Base-by-base conservation (phyloP, 2,329 filamentous ascomycete species). In the Talaromyces sp. region DNA sequence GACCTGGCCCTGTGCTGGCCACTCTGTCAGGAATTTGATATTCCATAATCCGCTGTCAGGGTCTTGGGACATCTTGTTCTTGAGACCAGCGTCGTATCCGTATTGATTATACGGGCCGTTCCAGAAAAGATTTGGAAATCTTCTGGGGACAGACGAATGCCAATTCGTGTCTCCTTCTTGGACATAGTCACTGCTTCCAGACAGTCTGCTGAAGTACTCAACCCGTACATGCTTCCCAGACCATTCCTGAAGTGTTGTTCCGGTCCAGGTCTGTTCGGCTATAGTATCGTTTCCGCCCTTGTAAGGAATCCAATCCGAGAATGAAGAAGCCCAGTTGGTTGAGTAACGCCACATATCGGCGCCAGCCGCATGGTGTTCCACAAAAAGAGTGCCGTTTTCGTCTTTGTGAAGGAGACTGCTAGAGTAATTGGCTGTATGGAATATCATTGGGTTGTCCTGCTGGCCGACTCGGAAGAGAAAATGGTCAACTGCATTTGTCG, bases 61-160 rank as follows among this genome's bases (percentile, higher is more conserved):
- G 32, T 78, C 75, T 52, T 84, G 78, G 22, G 75, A 69, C 74
- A 88, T 82, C 6, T 73, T 65, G 59, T 86, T 86, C 2, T 76
- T 70, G 22, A 88, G 68, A 2, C 87, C 86, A 27, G 80, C 78
- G 68, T 89, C 86, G 67, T 82, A 88, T 15, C 86, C 86, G 67
- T 84, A 89, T 62, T 84, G 77, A 67, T 89, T 89, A 72, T 82
- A 88, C 0, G 80, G 77, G 1, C 86, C 87, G 56, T 88, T 84
- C 55, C 85, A 80, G 68, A 84, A 86, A 11, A 88, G 72, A 69
- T 88, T 85, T 5, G 86, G 86, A 68, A 85, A 86, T 32, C 83
- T 79, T 57, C 85, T 77, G 10, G 77, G 73, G 5, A 73, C 70
- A 7, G 70, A 66, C 49, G 72, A 70, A 30, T 75, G 73, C 47